Evolutionary conservation across 495 filamentous ascomycete genomes (phyloP).

Genomic region (Ascodesmis nigricans): DNA sequence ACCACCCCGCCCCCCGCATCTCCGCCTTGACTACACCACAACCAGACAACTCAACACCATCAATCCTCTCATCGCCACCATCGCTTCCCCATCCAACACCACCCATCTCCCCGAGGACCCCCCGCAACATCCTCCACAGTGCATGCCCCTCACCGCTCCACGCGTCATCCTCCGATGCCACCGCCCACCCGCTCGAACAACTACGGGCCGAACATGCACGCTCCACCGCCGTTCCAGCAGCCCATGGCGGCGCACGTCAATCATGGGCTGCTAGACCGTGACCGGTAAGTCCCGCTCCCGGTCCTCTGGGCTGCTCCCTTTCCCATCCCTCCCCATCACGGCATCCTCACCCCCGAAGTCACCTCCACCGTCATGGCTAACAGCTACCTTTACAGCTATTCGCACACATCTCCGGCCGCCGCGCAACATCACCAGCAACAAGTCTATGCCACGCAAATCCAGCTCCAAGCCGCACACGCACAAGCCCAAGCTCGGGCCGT

Average conservation of each 20-base stretch:
- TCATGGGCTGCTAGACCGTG: conserved; percentile 16
- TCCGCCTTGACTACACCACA: not conserved
- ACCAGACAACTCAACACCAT: not conserved
- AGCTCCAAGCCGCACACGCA: conserved; percentile 5
- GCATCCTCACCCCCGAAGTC: too few species aligned
- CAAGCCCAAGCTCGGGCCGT: conserved; percentile 3
- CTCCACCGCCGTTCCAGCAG: conserved; percentile 16
- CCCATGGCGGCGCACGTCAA: conserved; percentile 14
- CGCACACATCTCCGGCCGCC: not conserved
- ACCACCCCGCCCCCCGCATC: not conserved
- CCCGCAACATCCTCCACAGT: not conserved
- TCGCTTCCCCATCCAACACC: not conserved
- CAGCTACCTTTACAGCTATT: not conserved
- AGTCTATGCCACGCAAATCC: too few species aligned
- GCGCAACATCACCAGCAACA: too few species aligned
- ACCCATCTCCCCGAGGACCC: not conserved
- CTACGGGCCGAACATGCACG: conserved; percentile 20
- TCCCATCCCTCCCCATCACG: too few species aligned
- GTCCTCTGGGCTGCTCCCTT: too few species aligned
- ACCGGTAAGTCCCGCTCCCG: conserved; percentile 16
- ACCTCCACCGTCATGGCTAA: not conserved
- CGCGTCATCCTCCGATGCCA: conserved; percentile 10
- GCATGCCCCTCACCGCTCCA: not conserved
- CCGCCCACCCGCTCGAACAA: conserved; percentile 19
- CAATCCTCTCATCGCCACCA: not conserved